A percentile compares a stretch with the other conserved stretches of the same genome.
Conservation (phyloP, 768 basidiomycete species). For the Sistotremastrum niveocremeum region DNA sequence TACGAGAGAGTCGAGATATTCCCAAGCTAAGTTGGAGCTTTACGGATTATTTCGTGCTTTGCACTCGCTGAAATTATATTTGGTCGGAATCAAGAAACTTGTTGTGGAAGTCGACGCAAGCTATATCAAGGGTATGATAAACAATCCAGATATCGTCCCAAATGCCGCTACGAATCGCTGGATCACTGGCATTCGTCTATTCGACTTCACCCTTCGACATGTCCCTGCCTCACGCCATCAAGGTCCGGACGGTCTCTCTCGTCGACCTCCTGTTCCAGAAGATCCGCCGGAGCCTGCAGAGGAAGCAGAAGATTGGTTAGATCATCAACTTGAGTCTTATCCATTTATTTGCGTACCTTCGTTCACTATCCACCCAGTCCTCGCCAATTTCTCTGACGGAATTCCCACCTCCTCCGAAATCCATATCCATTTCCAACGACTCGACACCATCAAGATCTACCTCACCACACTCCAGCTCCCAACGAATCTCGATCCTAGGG, state of each 20-base stretch:
- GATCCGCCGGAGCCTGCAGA: conserved; percentile 10
- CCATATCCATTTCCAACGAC: no score
- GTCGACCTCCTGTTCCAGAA: conserved; percentile 3
- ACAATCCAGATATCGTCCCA: conserved; percentile 23
- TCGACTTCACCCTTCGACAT: conserved; percentile 24
- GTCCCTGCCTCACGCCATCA: conserved; percentile 20
- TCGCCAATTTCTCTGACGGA: no score
- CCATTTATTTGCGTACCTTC: conserved; percentile 20
- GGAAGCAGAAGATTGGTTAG: no score
- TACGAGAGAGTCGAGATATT: conserved; percentile 10
- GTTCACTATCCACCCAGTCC: no score
- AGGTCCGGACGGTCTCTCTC: conserved; percentile 27
- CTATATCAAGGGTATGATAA: conserved; percentile 31
- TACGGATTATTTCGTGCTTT: conserved; percentile 12
- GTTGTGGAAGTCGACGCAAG: conserved; percentile 25
- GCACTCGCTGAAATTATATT: conserved; percentile 7
- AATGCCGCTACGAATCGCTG: conserved; percentile 27
- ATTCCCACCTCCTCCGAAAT: no score
- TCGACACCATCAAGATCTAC: no score
- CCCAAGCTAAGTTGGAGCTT: conserved; percentile 15
- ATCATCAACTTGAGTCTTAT: background rate
- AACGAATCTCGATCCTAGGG: no score
- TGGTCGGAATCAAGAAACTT: conserved; percentile 19
- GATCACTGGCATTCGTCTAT: conserved; percentile 26
- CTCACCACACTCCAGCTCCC: no score